These are phyloP conservation scores for Aplosporella prunicola DNA, from an alignment of 2,329 filamentous ascomycete species.

Conservation along the genomic window DNA sequence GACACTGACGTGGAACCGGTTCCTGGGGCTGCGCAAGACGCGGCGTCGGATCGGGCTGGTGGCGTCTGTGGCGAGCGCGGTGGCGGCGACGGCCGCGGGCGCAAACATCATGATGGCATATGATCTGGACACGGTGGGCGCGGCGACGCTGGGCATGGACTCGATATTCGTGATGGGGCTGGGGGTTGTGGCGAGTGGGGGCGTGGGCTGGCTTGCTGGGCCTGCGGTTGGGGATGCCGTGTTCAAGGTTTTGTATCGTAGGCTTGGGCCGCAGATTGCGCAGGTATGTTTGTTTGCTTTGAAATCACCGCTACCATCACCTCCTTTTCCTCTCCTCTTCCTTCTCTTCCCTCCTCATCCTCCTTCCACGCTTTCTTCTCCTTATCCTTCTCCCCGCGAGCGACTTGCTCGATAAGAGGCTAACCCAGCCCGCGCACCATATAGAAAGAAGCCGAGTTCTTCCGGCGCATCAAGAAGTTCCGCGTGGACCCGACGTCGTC, in stretches of 20 bases:
- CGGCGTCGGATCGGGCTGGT: conserved; percentile 75
- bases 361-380: not conserved
- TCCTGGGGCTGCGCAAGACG: conserved; percentile 80
- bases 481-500: conserved; percentile 85
- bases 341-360: not conserved
- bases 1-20: conserved; percentile 66
- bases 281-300: conserved; percentile 40
- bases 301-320: no score
- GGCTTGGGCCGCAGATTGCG: conserved; percentile 62
- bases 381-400: not conserved
- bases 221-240: conserved; percentile 32
- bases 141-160: conserved; percentile 70
- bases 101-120: conserved; percentile 59
- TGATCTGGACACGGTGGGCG: conserved; percentile 57
- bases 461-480: conserved; percentile 80
- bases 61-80: conserved; percentile 59
- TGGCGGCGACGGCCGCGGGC: conserved; percentile 52
- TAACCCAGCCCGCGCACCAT: not conserved
- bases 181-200: conserved; percentile 57
- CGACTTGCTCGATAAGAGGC: not conserved
- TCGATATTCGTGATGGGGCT: conserved; percentile 78
- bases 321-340: not conserved
- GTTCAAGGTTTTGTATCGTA: conserved; percentile 68
- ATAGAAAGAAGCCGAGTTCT: conserved; percentile 90
- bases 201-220: conserved; percentile 10